Base-by-base conservation (phyloP, 2,329 filamentous ascomycete species). In the Arthrobotrys entomopaga region DNA sequence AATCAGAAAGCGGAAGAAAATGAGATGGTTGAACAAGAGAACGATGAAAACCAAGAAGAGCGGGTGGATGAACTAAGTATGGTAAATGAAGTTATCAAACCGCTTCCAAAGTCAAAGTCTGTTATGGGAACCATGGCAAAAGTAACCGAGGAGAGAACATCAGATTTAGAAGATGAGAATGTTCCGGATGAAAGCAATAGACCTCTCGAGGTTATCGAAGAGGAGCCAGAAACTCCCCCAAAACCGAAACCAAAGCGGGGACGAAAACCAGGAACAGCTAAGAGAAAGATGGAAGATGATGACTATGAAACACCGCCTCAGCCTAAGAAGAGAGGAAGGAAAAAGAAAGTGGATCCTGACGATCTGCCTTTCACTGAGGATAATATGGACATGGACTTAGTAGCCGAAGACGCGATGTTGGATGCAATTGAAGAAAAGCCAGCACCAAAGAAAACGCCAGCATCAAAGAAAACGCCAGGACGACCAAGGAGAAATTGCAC, bases 311-410 rank as follows among this genome's bases (percentile, higher is more conserved):
- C 16, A 34, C 29, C 29, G 1, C 46, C 64, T 22, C 29, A 13
- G 7, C 2, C 11, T 7, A 40, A 22, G 53, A 60, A 48, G 24
- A 59, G 54, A 16, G 64, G 54, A 0, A 56, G 20, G 34, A 58
- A 26, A 19, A 65, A 56, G 38, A 67, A 67, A 26, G 7, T 38
- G 6, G 22, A 43, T 24, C 5, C 11, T 6, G 34, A 59, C 5
- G 38, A 48, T 53, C 24, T n/a, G 11, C 7, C 53, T 19, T 24
- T 46, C 22, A 43, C 20, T 3, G n/a, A 52, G 42, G 24, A 42
- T n/a, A 40, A 50, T 24, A 19, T 22, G 8, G 49, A 58, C 15
- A 24, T 42, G 26, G 46, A 15, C 2, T 13, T 11, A 8, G 7
- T 43, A n/a, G n/a, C 19, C 1, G 16, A 58, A 13, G 63, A 63